phyloP scores from a whole-genome alignment of 805 yeast genomes.

The Suhomyces sp. region DNA sequence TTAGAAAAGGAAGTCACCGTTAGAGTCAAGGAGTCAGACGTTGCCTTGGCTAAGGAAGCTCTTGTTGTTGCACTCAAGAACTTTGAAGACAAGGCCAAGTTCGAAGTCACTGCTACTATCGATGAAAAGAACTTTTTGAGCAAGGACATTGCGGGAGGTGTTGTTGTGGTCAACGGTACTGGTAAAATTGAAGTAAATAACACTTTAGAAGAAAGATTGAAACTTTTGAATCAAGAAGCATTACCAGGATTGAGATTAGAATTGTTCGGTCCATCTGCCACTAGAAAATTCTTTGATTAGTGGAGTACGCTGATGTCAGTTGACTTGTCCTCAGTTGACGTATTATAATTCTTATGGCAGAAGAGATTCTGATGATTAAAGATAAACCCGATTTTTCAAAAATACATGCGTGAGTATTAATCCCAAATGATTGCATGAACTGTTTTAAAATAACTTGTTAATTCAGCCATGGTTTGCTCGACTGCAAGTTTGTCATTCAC shows the following conservation, averaged over 20 bases:
- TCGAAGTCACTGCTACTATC: conserved; percentile 53
- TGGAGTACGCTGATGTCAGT: no score
- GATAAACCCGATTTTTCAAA: no score
- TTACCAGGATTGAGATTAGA: conserved; percentile 92
- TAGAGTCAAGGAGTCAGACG: conserved; percentile 67
- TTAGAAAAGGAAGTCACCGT: conserved; percentile 69
- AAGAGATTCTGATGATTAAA: no score
- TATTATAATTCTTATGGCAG: conserved; percentile 1
- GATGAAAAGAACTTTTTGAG: conserved; percentile 59
- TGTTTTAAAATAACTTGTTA: no score
- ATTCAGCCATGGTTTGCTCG: no score
- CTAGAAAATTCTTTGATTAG: conserved; percentile 90
- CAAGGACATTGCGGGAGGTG: conserved; percentile 81
- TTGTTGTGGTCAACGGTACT: conserved; percentile 60
- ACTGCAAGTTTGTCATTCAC: no score
- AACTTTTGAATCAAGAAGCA: conserved; percentile 75
- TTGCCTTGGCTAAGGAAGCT: conserved; percentile 59
- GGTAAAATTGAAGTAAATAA: conserved; percentile 90
- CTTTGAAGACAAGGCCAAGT: conserved; percentile 63
- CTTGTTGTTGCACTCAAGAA: conserved; percentile 58
- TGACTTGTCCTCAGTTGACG: no score
- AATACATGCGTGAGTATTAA: no score
- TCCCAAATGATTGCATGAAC: no score
- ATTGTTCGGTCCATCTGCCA: conserved; percentile 77
- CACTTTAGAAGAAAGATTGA: conserved; percentile 92